Evolutionary conservation across 768 basidiomycete genomes (phyloP), one percentile per base, ranked within the genome.

Genomic region (Dendrothele bispora): DNA sequence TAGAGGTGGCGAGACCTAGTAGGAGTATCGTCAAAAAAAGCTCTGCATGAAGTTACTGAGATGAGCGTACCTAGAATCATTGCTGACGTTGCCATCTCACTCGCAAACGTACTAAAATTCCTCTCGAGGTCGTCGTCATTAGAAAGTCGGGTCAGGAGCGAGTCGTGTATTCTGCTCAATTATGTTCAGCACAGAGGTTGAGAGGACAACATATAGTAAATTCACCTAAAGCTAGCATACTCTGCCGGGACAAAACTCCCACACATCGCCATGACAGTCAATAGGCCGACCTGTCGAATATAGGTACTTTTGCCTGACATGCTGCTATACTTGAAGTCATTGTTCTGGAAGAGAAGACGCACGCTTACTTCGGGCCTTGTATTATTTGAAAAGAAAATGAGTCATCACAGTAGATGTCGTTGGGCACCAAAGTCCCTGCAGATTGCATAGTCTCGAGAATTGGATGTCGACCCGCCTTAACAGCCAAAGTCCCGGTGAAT

Each of bases 51-150:
- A 11, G 22, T 35, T 26, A 12, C 14, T 7, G 17, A 25, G 35
- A 34, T 21, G 3, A 15, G 4, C 63, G 44, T 50, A 84, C 92
- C 88, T 38, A 95, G 69, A 45, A 98, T 93, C 89, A 94, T 93
- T 1, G 92, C 88, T 21, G 85, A 85, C 2, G 89, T 83, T 1
- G 87, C 82, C 91, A 99, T 98, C 67, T 99, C 95, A 53, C 82
- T 86, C 1, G 93, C 92, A 67, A 99, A 99, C 0, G 97, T 98
- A 55, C 94, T 97, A 21, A 98, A 64, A 36, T 79, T 88, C 59
- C 83, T 87, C 64, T 95, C 92, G 60, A 94, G 78, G 55, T 92
- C 86, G 58, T 98, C 94, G 54, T 98, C 94, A 56, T 98, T 98
- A 1, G 92, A 95, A 15, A 99, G 71, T 2, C 95, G 82, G 1